Evolutionary conservation across 2,329 filamentous ascomycete genomes (phyloP), one percentile per base, ranked within the genome.

Genomic region (Zymoseptoria pseudotritici): DNA sequence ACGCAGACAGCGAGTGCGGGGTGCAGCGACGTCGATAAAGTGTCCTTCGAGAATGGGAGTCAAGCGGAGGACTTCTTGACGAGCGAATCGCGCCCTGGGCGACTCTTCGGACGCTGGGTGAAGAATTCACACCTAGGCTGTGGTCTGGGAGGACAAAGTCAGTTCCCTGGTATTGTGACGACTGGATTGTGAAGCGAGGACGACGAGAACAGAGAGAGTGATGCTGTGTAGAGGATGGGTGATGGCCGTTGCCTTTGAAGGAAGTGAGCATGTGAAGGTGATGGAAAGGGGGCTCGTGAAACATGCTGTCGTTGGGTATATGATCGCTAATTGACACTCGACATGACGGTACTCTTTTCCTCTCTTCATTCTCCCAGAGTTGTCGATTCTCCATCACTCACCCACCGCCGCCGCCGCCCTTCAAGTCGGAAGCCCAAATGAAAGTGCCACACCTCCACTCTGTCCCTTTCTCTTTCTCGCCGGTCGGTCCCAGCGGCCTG

Each of bases 391-490:
- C 13, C 36, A 13, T 17, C 17, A n/a, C 36, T 46, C 13, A 46
- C 13, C 61, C 64, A 58, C 26, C 26, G 36, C 36, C 36, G 9
- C 31, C 31, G 13, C 36, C 36, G 17, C 70, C 71, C 70, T 82
- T 84, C 84, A 82, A 86, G 70, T 86, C 84, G 67, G 80, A 86
- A 52, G 78, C 80, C 84, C 84, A 87, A 52, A 86, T 91, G 68
- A 97, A 97, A 0, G 91, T 96, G 2, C 82, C 79, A 73, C 93
- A 97, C 51, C 90, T 84, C 90, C 92, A 97, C 71, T 94, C 82
- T 0, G 91, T 91, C 2, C 86, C 88, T 61, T 80, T 88, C 74
- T 96, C 92, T 72, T 94, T 94, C 66, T 88, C 84, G 0, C 91
- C 94, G 22, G 87, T 89, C 1, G 91, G 91, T 0, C 91, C 93